Base-by-base conservation (phyloP, 495 filamentous ascomycete species). In the Astrothelium macrocarpum region DNA sequence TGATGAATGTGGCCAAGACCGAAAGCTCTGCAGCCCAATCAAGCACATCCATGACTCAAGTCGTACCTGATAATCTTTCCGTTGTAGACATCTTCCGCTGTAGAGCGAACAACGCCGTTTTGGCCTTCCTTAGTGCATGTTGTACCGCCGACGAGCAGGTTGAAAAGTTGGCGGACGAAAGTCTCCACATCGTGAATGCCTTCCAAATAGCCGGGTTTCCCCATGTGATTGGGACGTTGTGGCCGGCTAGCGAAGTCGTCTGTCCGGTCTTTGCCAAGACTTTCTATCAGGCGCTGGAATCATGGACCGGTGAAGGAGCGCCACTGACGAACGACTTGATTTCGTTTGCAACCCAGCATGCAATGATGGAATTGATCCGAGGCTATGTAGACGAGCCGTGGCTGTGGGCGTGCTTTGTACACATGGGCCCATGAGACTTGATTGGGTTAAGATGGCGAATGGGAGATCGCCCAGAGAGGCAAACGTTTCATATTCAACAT, bases 61-160 rank as follows among this genome's bases (percentile, higher is more conserved):
- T 28, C 1, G 20, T 34, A 10, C 59, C 36, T 42, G 36, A 42
- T 16, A 42, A 42, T 10, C 36, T 42, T 42, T 42, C 36, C 36
- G 36, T 42, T 42, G 10, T 42, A 9, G 36, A 42, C 36, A 9
- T 42, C 18, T 42, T 42, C 36, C 36, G 18, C 36, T 42, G 36
- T 42, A 42, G 10, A 42, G 36, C 36, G 9, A 16, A 42, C 36
- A 42, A 42, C 18, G 36, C 36, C 18, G 18, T 32, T 32, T 32
- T 60, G n/a, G 59, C 59, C 10, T 60, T 32, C 29, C 59, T 60
- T 28, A n/a, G n/a, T 60, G 59, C 59, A 18, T 60, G 59, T 34
- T 34, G 34, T 32, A 34, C 59, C 11, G 59, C 59, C 16, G 59
- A 32, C 1, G 59, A 16, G 29, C 18, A 34, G 32, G 59, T 34